Evolutionary conservation across 495 filamentous ascomycete species (phyloP).

Genomic region (Glutinoglossum americanum): DNA sequence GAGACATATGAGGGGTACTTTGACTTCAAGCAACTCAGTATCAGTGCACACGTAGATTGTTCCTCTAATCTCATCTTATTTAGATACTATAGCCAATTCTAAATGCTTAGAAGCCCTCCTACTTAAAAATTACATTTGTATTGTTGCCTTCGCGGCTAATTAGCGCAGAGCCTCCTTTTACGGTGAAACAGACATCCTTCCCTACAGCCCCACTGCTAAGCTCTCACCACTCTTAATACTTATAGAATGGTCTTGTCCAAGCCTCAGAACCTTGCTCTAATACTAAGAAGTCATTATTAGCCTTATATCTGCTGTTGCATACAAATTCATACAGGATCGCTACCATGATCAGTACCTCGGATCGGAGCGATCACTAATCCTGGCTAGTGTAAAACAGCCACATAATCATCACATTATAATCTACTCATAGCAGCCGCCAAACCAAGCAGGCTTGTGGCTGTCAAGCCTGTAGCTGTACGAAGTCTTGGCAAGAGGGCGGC

Average conservation of each 20-base stretch:
- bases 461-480: neutral
- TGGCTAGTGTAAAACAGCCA: constrained; percentile 6
- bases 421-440: neutral
- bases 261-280: constrained; percentile 7
- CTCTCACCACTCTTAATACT: neutral
- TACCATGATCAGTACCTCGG: constrained; percentile 10
- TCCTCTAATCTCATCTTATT: neutral
- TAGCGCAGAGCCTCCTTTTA: neutral
- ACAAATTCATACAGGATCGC: constrained; percentile 11
- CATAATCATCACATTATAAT: neutral
- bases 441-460: neutral
- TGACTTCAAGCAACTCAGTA: neutral
- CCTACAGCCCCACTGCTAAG: neutral
- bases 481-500: constrained; percentile 1
- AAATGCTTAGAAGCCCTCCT: neutral
- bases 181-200: neutral
- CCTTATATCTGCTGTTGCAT: constrained; percentile 11
- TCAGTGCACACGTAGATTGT: neutral
- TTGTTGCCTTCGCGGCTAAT: neutral
- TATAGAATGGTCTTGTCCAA: neutral
- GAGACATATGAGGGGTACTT: constrained; percentile 2
- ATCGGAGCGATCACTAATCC: constrained; percentile 7
- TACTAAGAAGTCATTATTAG: constrained; percentile 8
- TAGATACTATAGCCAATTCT: neutral
- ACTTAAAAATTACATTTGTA: neutral